A percentile compares a stretch with the other conserved stretches of the same genome.
These are phyloP conservation scores for Trypanosoma avium DNA, from an alignment of 208 protist genomes.

Conservation along the genomic window DNA sequence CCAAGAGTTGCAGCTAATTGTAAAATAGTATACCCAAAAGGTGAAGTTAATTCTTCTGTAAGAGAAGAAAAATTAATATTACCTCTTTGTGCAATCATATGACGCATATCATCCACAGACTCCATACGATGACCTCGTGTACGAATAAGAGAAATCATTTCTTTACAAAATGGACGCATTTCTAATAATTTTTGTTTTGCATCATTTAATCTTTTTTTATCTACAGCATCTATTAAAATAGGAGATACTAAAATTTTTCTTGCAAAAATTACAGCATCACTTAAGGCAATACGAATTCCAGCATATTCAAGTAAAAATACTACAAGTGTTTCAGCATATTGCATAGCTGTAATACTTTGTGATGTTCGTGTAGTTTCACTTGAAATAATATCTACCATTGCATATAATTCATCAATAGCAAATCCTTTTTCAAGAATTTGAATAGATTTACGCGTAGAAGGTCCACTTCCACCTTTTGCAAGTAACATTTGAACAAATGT, in stretches of 20 bases:
- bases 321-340: slow-evolving; percentile 60
- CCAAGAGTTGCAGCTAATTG: slow-evolving; percentile 64
- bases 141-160: slow-evolving; percentile 21
- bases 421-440: slow-evolving; percentile 63
- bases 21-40: slow-evolving; percentile 65
- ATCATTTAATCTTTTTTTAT: background rate
- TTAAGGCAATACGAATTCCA: slow-evolving; percentile 47
- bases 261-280: slow-evolving; percentile 30
- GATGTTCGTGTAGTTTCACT: slow-evolving; percentile 54
- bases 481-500: slow-evolving; percentile 69
- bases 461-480: slow-evolving; percentile 29
- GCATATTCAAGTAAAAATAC: slow-evolving; percentile 66
- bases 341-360: slow-evolving; percentile 60
- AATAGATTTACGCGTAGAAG: slow-evolving; percentile 36
- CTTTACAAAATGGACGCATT: slow-evolving; percentile 22
- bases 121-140: slow-evolving; percentile 16
- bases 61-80: slow-evolving; percentile 16
- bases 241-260: slow-evolving; percentile 11
- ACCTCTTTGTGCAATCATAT: slow-evolving; percentile 20
- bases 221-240: slow-evolving; percentile 4
- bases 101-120: slow-evolving; percentile 24
- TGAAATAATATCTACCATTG: slow-evolving; percentile 63
- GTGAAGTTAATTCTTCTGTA: slow-evolving; percentile 53
- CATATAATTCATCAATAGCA: slow-evolving; percentile 65
- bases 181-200: slow-evolving; percentile 22